Evolutionary conservation across 805 yeast species (phyloP).

Genomic region (Yarrowia osloensis): DNA sequence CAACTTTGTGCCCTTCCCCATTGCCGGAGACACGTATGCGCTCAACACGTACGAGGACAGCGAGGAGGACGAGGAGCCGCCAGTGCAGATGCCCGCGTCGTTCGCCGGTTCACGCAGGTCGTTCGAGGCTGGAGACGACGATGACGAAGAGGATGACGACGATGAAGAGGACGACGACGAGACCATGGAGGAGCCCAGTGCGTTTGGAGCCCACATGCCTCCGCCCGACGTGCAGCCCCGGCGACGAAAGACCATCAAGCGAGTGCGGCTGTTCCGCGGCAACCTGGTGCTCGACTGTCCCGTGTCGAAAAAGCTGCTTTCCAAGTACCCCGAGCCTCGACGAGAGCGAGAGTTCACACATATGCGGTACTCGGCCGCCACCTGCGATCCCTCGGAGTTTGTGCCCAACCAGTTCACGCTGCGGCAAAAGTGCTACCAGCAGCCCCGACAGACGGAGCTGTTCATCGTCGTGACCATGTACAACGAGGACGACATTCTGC

Average conservation of each 20-base stretch:
- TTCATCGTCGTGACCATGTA: slow-evolving; percentile 86
- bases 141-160: slow-evolving; percentile 34
- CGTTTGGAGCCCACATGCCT: slow-evolving; percentile 33
- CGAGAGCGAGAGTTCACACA: slow-evolving; percentile 68
- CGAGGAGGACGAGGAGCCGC: slow-evolving; percentile 34
- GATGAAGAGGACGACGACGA: slow-evolving; percentile 35
- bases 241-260: slow-evolving; percentile 44
- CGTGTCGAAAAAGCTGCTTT: slow-evolving; percentile 67
- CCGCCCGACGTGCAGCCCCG: slow-evolving; percentile 42
- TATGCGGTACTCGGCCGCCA: slow-evolving; percentile 92
- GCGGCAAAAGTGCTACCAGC: slow-evolving; percentile 75
- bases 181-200: slow-evolving; percentile 36
- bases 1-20: slow-evolving; percentile 43
- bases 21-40: slow-evolving; percentile 44
- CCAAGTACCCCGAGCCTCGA: slow-evolving; percentile 53
- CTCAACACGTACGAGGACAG: slow-evolving; percentile 41
- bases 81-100: slow-evolving; percentile 21
- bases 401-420: slow-evolving; percentile 64
- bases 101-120: slow-evolving; percentile 33
- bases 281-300: slow-evolving; percentile 88
- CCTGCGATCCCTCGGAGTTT: slow-evolving; percentile 84
- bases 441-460: slow-evolving; percentile 81
- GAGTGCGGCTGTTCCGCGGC: slow-evolving; percentile 65
- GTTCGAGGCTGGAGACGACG: slow-evolving; percentile 36
- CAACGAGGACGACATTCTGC: slow-evolving; percentile 79